phyloP scores from a whole-genome alignment of 148 eudicot species.

The Rhododendron ovatum region DNA sequence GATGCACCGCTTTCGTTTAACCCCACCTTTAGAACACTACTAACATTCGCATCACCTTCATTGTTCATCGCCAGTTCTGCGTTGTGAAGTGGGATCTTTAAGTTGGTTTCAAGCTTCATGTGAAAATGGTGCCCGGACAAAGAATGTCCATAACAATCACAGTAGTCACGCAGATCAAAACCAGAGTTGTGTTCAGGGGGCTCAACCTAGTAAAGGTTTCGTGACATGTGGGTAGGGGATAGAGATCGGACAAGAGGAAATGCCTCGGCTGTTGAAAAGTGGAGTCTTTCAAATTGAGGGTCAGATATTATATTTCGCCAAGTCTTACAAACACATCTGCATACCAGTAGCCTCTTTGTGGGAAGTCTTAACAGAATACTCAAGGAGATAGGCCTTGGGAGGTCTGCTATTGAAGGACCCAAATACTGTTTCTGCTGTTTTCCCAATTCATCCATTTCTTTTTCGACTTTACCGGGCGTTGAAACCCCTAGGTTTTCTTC shows the following conservation, averaged over 20 bases:
- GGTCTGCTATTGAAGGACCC: neutral
- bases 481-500: neutral
- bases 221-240: neutral
- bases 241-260: neutral
- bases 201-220: constrained; percentile 14
- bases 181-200: neutral
- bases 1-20: constrained; percentile 5
- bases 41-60: neutral
- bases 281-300: constrained; percentile 10
- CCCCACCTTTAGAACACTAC: neutral
- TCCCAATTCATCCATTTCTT: too few species aligned
- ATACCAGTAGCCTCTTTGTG: neutral
- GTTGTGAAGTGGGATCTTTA: constrained; percentile 14
- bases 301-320: neutral
- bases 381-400: neutral
- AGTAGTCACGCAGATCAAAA: neutral
- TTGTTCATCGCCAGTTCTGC: neutral
- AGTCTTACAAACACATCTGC: constrained; percentile 6
- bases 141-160: neutral
- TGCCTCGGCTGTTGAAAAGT: neutral
- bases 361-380: neutral
- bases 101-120: constrained; percentile 10
- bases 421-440: neutral
- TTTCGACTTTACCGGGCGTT: neutral
- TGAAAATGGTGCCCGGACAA: neutral